Evolutionary conservation across 2,329 filamentous ascomycete genomes (phyloP).

Genomic region (Xylariales sp.): DNA sequence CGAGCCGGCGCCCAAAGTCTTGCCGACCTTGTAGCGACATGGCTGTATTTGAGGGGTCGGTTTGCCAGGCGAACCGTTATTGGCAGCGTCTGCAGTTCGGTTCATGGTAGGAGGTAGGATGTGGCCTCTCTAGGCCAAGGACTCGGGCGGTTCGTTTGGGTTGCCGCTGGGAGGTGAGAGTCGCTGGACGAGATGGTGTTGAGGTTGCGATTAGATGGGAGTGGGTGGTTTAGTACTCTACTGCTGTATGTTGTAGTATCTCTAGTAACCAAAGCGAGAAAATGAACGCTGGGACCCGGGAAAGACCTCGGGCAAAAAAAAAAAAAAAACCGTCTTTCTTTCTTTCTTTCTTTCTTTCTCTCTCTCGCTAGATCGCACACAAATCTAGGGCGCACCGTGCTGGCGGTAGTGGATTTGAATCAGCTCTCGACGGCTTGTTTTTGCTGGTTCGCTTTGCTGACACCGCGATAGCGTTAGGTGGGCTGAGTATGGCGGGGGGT

Average conservation of each 20-base stretch:
- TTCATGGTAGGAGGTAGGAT: slow-evolving; percentile 40
- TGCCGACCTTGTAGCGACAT: slow-evolving; percentile 98
- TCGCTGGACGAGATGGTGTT: not conserved
- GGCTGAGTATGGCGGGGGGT: slow-evolving; percentile 2
- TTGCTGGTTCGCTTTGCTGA: slow-evolving; percentile 4
- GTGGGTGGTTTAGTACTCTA: not conserved
- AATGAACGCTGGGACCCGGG: not conserved
- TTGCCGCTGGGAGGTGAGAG: not conserved
- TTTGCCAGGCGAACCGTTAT: slow-evolving; percentile 46
- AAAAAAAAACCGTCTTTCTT: too few relatives aligned
- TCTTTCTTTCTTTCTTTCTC: too few relatives aligned
- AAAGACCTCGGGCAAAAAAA: not conserved
- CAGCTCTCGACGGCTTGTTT: too few relatives aligned
- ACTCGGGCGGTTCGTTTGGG: slow-evolving; percentile 13
- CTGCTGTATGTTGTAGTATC: not conserved
- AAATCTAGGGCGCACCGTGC: too few relatives aligned
- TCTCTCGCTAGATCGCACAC: not conserved
- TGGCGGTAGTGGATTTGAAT: too few relatives aligned
- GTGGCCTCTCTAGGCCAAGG: slow-evolving; percentile 2
- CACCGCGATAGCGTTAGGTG: slow-evolving; percentile 14
- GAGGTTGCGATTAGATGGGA: slow-evolving; percentile 3
- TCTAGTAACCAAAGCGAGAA: not conserved
- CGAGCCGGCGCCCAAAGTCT: slow-evolving; percentile 94
- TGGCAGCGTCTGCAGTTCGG: slow-evolving; percentile 41
- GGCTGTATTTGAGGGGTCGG: slow-evolving; percentile 80